Percentiles rank a stretch among this genome's conserved stretches.
Evolutionary conservation across 2,329 filamentous ascomycete genomes (phyloP).

Genomic region (Didymellaceae sp.): DNA sequence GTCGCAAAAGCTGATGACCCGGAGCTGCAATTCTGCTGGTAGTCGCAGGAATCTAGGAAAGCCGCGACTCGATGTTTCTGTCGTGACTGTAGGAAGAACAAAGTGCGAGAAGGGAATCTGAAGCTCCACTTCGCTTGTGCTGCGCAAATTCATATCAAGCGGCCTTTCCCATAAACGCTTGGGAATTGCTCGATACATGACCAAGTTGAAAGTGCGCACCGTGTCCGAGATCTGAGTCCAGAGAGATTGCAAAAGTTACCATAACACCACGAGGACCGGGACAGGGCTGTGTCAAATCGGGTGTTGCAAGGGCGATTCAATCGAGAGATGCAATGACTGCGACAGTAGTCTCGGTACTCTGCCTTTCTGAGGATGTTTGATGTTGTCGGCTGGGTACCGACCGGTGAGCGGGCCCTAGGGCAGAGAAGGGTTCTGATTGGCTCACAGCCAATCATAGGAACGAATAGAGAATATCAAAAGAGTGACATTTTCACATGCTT

Average conservation of each 20-base stretch:
- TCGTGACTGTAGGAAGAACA: background rate
- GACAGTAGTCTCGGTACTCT: no score
- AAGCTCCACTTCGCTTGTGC: constrained; percentile 3
- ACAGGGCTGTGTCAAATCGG: background rate
- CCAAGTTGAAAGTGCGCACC: background rate
- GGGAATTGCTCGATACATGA: constrained; percentile 3
- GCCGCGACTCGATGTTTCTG: background rate
- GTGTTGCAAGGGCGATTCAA: no score
- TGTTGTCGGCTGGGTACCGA: no score
- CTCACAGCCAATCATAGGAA: no score
- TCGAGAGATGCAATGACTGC: no score
- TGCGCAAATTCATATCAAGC: constrained; percentile 1
- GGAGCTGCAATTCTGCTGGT: constrained; percentile 19
- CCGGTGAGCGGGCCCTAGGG: no score
- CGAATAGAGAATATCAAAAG: no score
- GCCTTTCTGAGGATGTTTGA: no score
- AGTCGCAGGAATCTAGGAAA: constrained; percentile 5
- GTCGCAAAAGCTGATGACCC: constrained; percentile 18
- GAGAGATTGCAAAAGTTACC: background rate
- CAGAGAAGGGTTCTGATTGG: no score
- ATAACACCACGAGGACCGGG: background rate
- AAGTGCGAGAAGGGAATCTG: constrained; percentile 1
- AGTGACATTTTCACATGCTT: no score
- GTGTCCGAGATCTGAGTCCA: background rate
- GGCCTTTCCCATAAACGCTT: constrained; percentile 1